Conservation (phyloP, 768 basidiomycete genomes). For the Tulasnella sp. region DNA sequence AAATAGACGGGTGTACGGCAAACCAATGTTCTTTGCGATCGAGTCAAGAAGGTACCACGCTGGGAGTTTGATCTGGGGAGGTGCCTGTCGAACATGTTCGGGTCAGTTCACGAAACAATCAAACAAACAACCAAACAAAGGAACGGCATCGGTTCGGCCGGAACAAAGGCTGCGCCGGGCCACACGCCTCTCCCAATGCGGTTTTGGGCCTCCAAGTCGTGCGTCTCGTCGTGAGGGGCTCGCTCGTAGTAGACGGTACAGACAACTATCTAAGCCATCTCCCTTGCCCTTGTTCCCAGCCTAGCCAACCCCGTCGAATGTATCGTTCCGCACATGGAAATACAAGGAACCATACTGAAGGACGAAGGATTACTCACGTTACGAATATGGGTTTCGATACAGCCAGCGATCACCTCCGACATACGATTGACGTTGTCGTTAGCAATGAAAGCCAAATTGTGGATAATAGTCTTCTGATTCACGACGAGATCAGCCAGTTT, state of each 20-base stretch:
- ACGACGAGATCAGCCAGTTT: constrained; percentile 73
- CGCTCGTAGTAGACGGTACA: not conserved
- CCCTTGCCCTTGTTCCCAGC: not conserved
- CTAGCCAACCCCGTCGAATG: too few species aligned
- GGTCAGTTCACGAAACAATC: constrained; percentile 23
- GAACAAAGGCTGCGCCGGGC: not conserved
- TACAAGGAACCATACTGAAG: not conserved
- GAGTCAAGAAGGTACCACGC: constrained; percentile 92
- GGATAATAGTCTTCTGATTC: constrained; percentile 92
- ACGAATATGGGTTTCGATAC: constrained; percentile 72
- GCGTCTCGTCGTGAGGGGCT: too few species aligned
- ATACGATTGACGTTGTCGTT: constrained; percentile 64
- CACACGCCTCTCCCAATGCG: too few species aligned
- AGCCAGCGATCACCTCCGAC: constrained; percentile 67
- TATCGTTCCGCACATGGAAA: too few species aligned
- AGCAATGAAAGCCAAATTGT: constrained; percentile 82
- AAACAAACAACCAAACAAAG: constrained; percentile 7
- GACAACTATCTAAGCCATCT: not conserved
- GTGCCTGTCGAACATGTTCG: constrained; percentile 44
- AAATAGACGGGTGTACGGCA: constrained; percentile 83
- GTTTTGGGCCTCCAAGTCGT: too few species aligned
- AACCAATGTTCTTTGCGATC: constrained; percentile 90
- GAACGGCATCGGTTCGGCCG: not conserved
- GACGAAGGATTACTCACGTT: constrained; percentile 64
- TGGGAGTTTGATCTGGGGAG: constrained; percentile 81